Base-by-base conservation (phyloP, 2,329 filamentous ascomycete genomes). In the Karstenula rhodostoma region DNA sequence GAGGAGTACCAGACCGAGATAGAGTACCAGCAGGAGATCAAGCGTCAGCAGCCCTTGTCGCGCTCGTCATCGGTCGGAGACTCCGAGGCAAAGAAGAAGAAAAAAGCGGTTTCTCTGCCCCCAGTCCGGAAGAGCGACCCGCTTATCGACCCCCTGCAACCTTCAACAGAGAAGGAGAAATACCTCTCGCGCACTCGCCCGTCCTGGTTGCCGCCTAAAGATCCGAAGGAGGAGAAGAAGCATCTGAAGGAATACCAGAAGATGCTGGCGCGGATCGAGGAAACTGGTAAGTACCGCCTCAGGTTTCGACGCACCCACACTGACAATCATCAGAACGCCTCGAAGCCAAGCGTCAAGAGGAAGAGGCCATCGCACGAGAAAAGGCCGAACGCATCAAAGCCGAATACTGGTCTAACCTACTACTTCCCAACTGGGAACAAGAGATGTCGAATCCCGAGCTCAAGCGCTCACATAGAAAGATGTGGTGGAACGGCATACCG, bases 181-280 rank as follows among this genome's bases (percentile, higher is more conserved):
- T 91, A 94, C 1, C 82, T 95, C 23, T 93, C 90, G 25, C 85
- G 92, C 19, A 95, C 72, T 1, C 85, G 92, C 40, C 92, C 92
- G 0, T 93, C 90, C 1, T 95, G 92, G 92, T 82, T 95, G 2
- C 92, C 92, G 0, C 92, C 92, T 1, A 95, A 95, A 79, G 89
- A 95, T 66, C 94, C 93, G 1, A 91, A 91, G 56, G 95, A 99
- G 77, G 95, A 99, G 80, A 91, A 87, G 75, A 90, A 89, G 67
- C 95, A 99, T 77, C 76, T 99, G 66, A 93, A 87, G 71, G 89
- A 95, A 74, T 95, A 94, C 73, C 89, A 94, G 78, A 88, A 85
- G 76, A 94, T 95, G 90, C 92, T 94, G 89, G 70, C 86, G 80
- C 65, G 83, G 47, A 84, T 86, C 29, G 81, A 85, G 43, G 86